Evolutionary conservation across 2,329 filamentous ascomycete species (phyloP).

Genomic region (Biscogniauxia sp.): DNA sequence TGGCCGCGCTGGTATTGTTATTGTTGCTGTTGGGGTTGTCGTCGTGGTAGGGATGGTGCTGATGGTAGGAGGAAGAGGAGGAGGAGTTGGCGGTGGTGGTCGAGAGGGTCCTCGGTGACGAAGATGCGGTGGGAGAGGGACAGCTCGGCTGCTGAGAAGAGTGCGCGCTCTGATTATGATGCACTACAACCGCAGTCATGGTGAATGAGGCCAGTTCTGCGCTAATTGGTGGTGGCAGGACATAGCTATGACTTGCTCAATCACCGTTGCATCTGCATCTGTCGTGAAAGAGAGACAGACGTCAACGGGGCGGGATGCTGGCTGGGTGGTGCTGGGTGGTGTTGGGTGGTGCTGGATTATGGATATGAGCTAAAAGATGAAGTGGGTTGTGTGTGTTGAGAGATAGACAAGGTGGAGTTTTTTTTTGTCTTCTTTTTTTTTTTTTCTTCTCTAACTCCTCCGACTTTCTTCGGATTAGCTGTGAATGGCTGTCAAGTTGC

Average conservation of each 20-base stretch:
- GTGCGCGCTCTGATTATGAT: slow-evolving; percentile 21
- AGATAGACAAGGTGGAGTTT: background rate
- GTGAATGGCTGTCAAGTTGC: background rate
- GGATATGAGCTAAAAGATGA: background rate
- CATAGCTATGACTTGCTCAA: slow-evolving; percentile 11
- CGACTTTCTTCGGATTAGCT: background rate
- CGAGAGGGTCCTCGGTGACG: slow-evolving; percentile 11
- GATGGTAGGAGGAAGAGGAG: background rate
- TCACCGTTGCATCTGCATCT: background rate
- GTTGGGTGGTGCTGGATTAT: too few species aligned
- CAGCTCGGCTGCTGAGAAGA: slow-evolving; percentile 18
- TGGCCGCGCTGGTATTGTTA: background rate
- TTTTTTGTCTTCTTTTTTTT: background rate
- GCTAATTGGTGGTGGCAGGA: slow-evolving; percentile 3
- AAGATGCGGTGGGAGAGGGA: slow-evolving; percentile 16
- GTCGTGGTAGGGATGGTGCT: slow-evolving; percentile 3
- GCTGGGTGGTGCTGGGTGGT: background rate
- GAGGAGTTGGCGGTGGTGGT: slow-evolving; percentile 1
- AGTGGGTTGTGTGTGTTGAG: background rate
- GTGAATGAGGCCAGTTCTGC: slow-evolving; percentile 9
- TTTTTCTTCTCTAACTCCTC: too few species aligned
- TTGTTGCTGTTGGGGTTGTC: background rate
- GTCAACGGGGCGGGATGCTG: background rate
- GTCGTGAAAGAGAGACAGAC: background rate
- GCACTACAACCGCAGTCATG: slow-evolving; percentile 30